Base-by-base conservation (phyloP, 495 filamentous ascomycete species). In the Penicilliopsis zonata region DNA sequence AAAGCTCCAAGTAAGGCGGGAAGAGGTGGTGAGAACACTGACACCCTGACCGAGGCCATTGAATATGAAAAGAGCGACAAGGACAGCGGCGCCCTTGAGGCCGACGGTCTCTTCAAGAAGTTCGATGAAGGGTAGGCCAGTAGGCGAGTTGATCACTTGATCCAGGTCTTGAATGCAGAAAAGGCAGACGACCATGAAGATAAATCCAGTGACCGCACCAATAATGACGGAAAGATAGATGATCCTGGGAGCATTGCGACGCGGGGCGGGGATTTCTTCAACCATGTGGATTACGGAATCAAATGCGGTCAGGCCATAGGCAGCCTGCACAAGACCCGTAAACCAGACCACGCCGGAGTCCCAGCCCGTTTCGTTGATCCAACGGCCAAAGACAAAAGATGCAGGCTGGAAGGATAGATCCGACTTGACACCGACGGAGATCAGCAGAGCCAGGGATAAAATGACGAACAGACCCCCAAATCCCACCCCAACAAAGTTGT, bases 101-200 rank as follows among this genome's bases (percentile, higher is more conserved):
- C 61, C 61, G 29, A 63, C 40, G 0, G 61, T 62, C 19, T 63
- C 55, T 6, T 57, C 40, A 31, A 65, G 51, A 0, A 67, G 53
- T 30, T 62, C 56, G 41, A 67, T 61, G 44, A 67, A 67, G 1
- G 63, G 63, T 0, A 63, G 52, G 12, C 53, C 45, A 9, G 41
- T 54, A 3, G 55, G 46, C 2, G 63, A 52, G 27, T 59, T 52
- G 42, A 78, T 58, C 13, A 86, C 67, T 0, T 57, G 55, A 19
- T 66, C 57, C 24, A 86, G 53, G 39, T 76, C 67, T 35, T 65
- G 76, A 40, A 87, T 82, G 36, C 67, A 65, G 51, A 86, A 87
- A 29, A 81, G 70, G 27, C 86, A 67, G 17, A 80, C 70, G 18
- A 87, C 72, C 44, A 78, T 71, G 51, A 82, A 88, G 45, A 70